Evolutionary conservation across 768 basidiomycete species (phyloP), one percentile per base, ranked within the genome.

Genomic region (Termitomyces sp.): DNA sequence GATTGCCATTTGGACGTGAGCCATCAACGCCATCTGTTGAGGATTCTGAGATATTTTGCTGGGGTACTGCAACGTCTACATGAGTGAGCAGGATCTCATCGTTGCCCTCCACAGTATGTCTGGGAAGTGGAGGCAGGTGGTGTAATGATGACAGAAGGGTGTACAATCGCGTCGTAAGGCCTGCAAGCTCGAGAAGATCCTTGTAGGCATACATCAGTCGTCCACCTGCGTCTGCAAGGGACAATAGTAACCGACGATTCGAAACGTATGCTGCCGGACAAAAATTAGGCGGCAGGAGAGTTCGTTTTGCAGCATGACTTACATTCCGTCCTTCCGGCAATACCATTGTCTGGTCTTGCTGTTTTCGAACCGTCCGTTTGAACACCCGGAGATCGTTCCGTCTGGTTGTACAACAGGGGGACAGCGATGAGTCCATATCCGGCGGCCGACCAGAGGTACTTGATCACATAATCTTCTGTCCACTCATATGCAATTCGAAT

Each of bases 391-490:
- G 72, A 74, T 24, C 76, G 75, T 51, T 76, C 73, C 14, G 71
- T 76, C 18, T 85, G 77, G 0, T 87, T 90, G 65, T 90, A 85
- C 40, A 96, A 75, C 20, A 96, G 79, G 0, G 95, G 96, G 1
- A 98, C 87, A 8, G 94, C 91, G 66, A 98, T 98, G 22, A 98
- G 79, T 4, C 80, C 81, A 70, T 98, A 98, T 0, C 96, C 96
- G 4, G 86, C 87, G 1, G 94, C 94, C 10, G 90, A 93, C 95
- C 94, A 97, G 9, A 92, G 74, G 69, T 97, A 98, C 70, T 97
- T 97, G 78, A 97, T 94, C 20, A 97, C 89, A 63, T 92, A 94
- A 74, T 97, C 95, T 67, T 97, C 95, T 0, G 92, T 97, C 94
- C 91, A 97, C 73, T 86, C 92, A 66, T 92, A 95, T 2, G 88